Base-by-base conservation (phyloP, 108 stramenopile species). In the Mediolabrus comicus region DNA sequence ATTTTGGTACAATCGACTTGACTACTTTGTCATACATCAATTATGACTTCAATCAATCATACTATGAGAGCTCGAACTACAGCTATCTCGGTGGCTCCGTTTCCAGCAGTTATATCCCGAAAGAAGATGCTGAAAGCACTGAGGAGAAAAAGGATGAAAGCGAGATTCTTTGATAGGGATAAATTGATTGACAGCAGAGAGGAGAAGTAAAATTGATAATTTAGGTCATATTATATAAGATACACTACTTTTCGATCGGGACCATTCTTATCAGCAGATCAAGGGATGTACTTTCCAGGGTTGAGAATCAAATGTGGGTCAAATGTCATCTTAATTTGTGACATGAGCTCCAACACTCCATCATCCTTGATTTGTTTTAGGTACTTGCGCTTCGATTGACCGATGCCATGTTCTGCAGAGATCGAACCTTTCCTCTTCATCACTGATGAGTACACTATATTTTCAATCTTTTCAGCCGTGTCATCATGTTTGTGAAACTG, bases 371-470 rank as follows among this genome's bases (percentile, higher is more conserved):
- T 67, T 39, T 69, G 56, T 19, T 41, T 10, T 36, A 96, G 51
- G 59, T 72, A 83, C 24, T 81, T 59, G 35, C 83, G 67, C 71
- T 99, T 99, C 66, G 84, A 80, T 82, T 96, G 94, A 19, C 98
- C 98, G 39, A 99, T 70, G 35, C 99, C 99, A 79, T 99, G 99
- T 80, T 99, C 99, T 7, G 99, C 99, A 24, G 94, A 95, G 26
- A 99, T 95, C 58, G 96, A 97, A n/a, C 98, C 98, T n/a, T 84
- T 79, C 12, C 82, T 67, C 43, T 64, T 58, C 51, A 84, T 32
- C 8, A 97, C 89, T 34, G 67, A 71, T 28, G 88, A 80, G 65
- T 94, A 90, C 28, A 98, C 70, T 17, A 74, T 77, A 9, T 84
- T 83, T 71, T 98, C 96, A 11, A 98, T 82, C 30, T 31, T 27